Conservation (phyloP, 1,284 basidiomycete genomes). For the Trametes polyzona region DNA sequence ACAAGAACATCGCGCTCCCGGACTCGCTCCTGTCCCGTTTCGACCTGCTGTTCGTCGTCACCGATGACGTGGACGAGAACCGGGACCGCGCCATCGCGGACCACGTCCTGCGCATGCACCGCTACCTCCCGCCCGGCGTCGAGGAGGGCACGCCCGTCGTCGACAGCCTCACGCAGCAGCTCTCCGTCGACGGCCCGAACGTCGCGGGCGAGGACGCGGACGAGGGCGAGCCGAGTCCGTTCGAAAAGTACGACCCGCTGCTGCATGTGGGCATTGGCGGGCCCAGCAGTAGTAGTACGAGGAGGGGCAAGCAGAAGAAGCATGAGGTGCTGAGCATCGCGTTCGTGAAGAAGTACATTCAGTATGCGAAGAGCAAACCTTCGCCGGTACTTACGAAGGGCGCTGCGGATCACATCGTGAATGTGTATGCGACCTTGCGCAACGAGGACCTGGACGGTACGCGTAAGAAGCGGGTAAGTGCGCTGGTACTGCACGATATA, state of each 20-base stretch:
- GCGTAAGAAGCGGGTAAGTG: conserved; percentile 75
- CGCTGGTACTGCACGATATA: conserved; percentile 1
- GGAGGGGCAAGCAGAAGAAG: conserved; percentile 64
- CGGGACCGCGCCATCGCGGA: conserved; percentile 96
- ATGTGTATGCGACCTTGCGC: conserved; percentile 89
- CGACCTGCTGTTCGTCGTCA: conserved; percentile 97
- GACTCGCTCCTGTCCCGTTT: conserved; percentile 99
- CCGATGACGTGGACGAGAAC: conserved; percentile 96
- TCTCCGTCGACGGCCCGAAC: conserved; percentile 80
- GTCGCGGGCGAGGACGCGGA: conserved; percentile 59
- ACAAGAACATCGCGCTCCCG: conserved; percentile 97
- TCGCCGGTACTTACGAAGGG: conserved; percentile 89
- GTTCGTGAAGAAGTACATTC: conserved; percentile 99
- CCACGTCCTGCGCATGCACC: conserved; percentile 97
- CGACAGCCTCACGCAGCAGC: conserved; percentile 87
- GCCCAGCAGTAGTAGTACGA: conserved; percentile 45
- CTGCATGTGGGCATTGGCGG: conserved; percentile 79
- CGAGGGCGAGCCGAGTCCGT: conserved; percentile 76
- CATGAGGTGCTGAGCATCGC: conserved; percentile 90
- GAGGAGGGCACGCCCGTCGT: conserved; percentile 92
- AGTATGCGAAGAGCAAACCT: conserved; percentile 92
- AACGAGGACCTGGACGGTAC: conserved; percentile 94
- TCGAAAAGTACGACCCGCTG: conserved; percentile 96
- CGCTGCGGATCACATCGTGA: conserved; percentile 93
- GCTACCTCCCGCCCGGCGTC: conserved; percentile 94